Conservation (phyloP, 768 basidiomycete genomes). For the Mycena maculata region DNA sequence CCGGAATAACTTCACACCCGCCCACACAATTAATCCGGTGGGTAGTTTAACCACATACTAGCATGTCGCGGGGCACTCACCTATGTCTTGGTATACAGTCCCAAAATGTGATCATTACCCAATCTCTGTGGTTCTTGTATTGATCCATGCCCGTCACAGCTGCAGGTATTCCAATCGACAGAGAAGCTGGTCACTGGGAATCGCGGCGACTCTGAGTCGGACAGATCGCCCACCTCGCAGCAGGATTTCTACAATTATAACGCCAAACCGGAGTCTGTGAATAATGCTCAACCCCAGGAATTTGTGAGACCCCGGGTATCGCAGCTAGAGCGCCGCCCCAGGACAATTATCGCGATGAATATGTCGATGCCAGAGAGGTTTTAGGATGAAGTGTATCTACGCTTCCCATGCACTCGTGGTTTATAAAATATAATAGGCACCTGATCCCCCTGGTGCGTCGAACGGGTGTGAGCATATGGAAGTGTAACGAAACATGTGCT, state of each 20-base stretch:
- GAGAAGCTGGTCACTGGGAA: not conserved
- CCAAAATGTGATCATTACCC: not conserved
- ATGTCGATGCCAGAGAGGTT: not conserved
- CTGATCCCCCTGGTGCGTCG: too few relatives aligned
- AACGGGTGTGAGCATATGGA: too few relatives aligned
- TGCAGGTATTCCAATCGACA: not conserved
- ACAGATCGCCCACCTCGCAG: not conserved
- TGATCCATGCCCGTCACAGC: not conserved
- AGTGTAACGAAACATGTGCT: too few relatives aligned
- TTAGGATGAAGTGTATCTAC: not conserved
- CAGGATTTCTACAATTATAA: slow-evolving; percentile 3
- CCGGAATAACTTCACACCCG: not conserved
- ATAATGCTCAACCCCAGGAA: not conserved
- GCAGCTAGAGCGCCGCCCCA: not conserved
- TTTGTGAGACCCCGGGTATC: not conserved
- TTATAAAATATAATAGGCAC: too few relatives aligned
- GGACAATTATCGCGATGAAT: not conserved
- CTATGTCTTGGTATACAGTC: not conserved
- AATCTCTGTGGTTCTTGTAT: not conserved
- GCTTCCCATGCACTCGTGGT: too few relatives aligned
- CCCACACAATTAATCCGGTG: not conserved
- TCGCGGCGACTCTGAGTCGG: not conserved
- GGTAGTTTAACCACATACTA: not conserved
- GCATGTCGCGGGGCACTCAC: not conserved
- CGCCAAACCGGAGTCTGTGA: not conserved